phyloP scores from a whole-genome alignment of 768 basidiomycete genomes.

The Hebeloma cylindrosporum region DNA sequence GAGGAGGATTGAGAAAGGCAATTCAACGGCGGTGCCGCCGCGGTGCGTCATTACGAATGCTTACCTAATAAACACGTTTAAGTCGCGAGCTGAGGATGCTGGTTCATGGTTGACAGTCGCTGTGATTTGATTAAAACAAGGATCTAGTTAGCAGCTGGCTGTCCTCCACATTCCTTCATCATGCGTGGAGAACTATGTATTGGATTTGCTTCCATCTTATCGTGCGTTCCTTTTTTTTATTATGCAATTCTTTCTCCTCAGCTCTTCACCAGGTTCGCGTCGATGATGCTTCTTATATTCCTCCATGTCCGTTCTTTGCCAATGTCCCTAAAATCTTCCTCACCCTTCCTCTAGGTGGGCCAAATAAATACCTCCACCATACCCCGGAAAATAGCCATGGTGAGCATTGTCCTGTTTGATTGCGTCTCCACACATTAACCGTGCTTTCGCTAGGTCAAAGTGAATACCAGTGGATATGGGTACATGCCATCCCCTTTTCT shows the following conservation, averaged over 20 bases:
- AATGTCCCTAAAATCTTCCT: conserved; percentile 10
- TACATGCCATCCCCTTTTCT: conserved; percentile 30
- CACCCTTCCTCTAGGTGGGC: conserved; percentile 55
- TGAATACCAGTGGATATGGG: conserved; percentile 76
- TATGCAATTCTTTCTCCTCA: conserved; percentile 14
- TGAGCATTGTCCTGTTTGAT: conserved; percentile 29
- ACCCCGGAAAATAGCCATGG: conserved; percentile 74
- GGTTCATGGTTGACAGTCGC: conserved; percentile 9
- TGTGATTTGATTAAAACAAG: conserved; percentile 6
- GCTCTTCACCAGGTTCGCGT: conserved; percentile 39
- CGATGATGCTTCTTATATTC: conserved; percentile 71
- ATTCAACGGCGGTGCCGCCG: conserved; percentile 15
- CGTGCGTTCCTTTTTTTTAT: conserved; percentile 46
- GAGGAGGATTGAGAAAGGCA: conserved; percentile 25
- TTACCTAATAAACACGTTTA: conserved; percentile 37
- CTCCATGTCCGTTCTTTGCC: conserved; percentile 54
- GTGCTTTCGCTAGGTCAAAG: conserved; percentile 46
- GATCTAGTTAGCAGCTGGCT: conserved; percentile 23
- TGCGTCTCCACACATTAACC: conserved; percentile 2
- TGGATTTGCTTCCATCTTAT: conserved; percentile 66
- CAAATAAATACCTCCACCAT: conserved; percentile 79
- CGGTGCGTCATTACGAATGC: conserved; percentile 15
- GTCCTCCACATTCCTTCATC: conserved; percentile 18
- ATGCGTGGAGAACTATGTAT: conserved; percentile 82
- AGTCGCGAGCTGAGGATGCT: conserved; percentile 14